phyloP scores from a whole-genome alignment of 768 basidiomycete species.

The Chalciporus pseudorubinellus region DNA sequence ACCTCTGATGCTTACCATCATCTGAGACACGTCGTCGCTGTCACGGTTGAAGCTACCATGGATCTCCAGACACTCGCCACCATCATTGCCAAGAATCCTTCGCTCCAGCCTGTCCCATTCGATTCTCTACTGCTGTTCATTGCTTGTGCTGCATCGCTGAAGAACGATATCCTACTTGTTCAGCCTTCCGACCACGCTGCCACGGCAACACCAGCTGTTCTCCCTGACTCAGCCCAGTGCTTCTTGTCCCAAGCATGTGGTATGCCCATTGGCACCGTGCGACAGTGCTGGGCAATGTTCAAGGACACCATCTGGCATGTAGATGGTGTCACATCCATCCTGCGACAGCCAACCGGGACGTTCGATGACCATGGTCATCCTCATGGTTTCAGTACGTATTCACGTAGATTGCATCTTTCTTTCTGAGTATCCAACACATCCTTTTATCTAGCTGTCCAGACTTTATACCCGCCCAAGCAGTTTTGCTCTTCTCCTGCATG shows the following conservation, averaged over 20 bases:
- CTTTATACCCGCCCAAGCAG: slow-evolving; percentile 1
- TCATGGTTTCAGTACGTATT: too few species aligned
- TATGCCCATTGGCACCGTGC: background rate
- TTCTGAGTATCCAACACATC: too few species aligned
- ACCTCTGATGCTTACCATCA: too few species aligned
- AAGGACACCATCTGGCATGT: background rate
- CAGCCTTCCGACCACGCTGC: background rate
- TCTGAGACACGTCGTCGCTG: too few species aligned
- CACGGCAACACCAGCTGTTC: background rate
- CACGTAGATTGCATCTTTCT: too few species aligned
- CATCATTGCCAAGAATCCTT: background rate
- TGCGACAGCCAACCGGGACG: too few species aligned
- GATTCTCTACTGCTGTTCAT: background rate
- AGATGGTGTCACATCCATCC: too few species aligned
- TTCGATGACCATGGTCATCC: too few species aligned
- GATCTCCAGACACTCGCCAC: background rate
- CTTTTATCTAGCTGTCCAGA: background rate
- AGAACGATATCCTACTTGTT: slow-evolving; percentile 2
- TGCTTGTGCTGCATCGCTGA: background rate
- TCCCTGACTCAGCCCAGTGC: background rate
- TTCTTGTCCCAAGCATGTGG: slow-evolving; percentile 1
- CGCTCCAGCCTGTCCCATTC: background rate
- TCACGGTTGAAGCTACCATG: background rate
- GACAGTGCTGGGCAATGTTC: background rate
- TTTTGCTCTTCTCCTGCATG: background rate